A percentile compares a stretch with the other conserved stretches of the same genome.
Conservation (phyloP, 352 stramenopile genomes). For the Phytopythium cucurbitacearum region DNA sequence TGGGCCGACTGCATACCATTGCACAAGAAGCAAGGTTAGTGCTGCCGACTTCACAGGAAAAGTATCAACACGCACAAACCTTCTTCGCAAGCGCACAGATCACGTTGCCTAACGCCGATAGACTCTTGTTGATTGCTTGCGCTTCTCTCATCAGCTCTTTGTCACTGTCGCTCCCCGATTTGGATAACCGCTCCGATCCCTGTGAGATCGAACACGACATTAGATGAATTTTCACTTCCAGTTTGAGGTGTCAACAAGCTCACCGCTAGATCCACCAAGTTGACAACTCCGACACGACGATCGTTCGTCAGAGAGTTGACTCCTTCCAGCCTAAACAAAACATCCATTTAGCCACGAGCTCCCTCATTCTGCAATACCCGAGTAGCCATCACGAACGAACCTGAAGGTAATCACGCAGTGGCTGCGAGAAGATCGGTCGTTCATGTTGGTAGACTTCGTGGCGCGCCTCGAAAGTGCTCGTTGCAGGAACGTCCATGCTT, state of each 20-base stretch:
- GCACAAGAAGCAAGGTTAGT: background rate
- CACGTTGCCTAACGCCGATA: conserved; percentile 80
- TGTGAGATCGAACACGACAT: conserved; percentile 10
- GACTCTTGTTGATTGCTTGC: conserved; percentile 85
- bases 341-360: background rate
- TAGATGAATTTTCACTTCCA: background rate
- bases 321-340: conserved; percentile 41
- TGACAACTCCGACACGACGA: conserved; percentile 56
- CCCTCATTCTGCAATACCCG: too few relatives aligned
- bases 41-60: background rate
- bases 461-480: conserved; percentile 54
- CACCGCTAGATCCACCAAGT: conserved; percentile 80
- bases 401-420: conserved; percentile 85
- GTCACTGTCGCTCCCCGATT: conserved; percentile 70
- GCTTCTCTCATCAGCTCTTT: conserved; percentile 82
- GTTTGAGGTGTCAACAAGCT: conserved; percentile 8
- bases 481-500: conserved; percentile 63
- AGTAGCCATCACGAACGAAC: conserved; percentile 15
- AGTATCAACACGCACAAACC: conserved; percentile 23
- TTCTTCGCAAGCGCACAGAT: conserved; percentile 81
- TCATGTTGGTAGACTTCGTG: conserved; percentile 86
- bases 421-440: conserved; percentile 78
- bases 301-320: conserved; percentile 55
- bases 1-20: conserved; percentile 41
- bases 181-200: conserved; percentile 83